Percentiles rank a stretch among this genome's conserved stretches.
Evolutionary conservation across 2,329 filamentous ascomycete species (phyloP).

Genomic region (Teratosphaeria zuluensis): DNA sequence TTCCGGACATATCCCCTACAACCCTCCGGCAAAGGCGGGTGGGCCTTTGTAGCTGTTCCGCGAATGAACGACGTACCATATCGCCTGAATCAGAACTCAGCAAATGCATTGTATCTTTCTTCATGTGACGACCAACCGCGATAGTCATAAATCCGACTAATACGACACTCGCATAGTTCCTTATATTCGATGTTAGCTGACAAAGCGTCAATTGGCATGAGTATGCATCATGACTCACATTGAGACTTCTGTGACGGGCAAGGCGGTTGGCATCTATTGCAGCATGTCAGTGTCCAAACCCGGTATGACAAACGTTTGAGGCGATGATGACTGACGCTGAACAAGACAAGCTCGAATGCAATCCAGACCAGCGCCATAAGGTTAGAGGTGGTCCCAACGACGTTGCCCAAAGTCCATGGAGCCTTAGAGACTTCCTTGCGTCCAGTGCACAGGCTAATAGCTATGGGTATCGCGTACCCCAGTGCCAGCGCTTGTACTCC

Average conservation of each 20-base stretch:
- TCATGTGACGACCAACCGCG: neutral
- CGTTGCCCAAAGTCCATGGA: constrained; percentile 10
- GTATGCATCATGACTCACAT: neutral
- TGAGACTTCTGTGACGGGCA: constrained; percentile 40
- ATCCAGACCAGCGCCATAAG: constrained; percentile 20
- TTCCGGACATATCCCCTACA: neutral
- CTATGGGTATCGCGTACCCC: constrained; percentile 48
- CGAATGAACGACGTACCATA: constrained; percentile 12
- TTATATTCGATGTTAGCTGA: constrained; percentile 14
- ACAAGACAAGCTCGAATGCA: constrained; percentile 30
- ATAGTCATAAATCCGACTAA: constrained; percentile 41
- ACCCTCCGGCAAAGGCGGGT: neutral
- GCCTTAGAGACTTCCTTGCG: constrained; percentile 18
- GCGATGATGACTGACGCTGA: constrained; percentile 30
- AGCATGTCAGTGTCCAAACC: neutral
- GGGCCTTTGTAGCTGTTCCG: constrained; percentile 3
- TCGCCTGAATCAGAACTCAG: neutral
- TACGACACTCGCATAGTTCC: constrained; percentile 50
- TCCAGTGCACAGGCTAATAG: constrained; percentile 38
- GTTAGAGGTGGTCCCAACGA: constrained; percentile 13
- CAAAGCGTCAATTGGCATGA: neutral
- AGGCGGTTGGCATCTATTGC: constrained; percentile 33
- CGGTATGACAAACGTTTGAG: neutral
- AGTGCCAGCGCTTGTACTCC: constrained; percentile 48
- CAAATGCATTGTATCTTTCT: neutral